Conservation (phyloP, 495 filamentous ascomycete species). For the Aspergillus panamensis region DNA sequence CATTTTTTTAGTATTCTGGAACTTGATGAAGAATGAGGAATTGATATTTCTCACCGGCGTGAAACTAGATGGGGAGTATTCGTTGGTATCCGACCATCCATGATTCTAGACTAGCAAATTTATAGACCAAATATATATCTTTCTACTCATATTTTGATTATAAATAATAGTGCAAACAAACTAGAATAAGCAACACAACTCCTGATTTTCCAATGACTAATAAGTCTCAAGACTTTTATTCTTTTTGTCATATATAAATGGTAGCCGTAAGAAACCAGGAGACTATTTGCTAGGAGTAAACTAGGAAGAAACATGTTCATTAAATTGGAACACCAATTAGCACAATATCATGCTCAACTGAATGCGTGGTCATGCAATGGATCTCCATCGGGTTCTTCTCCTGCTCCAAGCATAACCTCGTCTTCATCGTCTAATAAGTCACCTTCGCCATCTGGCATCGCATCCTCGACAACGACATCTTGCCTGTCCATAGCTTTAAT, state of each 20-base stretch:
- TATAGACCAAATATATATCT: neutral
- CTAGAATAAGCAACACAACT: neutral
- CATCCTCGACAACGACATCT: constrained; percentile 32
- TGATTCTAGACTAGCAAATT: neutral
- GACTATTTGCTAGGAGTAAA: neutral
- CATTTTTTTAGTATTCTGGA: neutral
- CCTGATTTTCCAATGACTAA: neutral
- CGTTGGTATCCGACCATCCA: no score
- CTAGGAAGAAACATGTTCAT: neutral
- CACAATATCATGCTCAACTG: constrained; percentile 2
- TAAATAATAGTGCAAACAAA: neutral
- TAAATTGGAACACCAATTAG: constrained; percentile 4
- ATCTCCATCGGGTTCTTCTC: constrained; percentile 34
- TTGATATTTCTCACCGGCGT: no score
- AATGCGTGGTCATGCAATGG: constrained; percentile 36
- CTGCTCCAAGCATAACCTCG: constrained; percentile 38
- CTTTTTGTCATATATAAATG: neutral
- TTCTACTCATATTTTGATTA: neutral
- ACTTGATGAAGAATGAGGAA: no score
- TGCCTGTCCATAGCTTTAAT: constrained; percentile 57
- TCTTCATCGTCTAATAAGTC: constrained; percentile 46
- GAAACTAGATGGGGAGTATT: no score
- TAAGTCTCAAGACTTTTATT: neutral
- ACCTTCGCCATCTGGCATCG: constrained; percentile 38
- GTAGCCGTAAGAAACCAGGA: neutral